phyloP scores from a whole-genome alignment of 2,329 filamentous ascomycete genomes.

The Coleophoma crateriformis region DNA sequence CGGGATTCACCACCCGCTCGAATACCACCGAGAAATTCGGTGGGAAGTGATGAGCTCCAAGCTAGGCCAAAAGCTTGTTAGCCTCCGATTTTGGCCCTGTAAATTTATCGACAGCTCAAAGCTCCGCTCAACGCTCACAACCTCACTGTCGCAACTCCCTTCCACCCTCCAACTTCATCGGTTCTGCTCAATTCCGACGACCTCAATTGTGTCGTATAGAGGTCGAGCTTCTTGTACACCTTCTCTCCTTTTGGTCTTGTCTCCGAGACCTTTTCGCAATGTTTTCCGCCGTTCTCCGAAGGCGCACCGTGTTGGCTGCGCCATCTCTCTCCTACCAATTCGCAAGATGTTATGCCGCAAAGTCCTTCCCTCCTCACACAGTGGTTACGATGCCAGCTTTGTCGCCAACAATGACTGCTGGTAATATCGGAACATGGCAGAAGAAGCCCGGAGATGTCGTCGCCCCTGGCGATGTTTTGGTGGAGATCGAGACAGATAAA shows the following conservation, averaged over 20 bases:
- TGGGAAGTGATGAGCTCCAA: too few species aligned
- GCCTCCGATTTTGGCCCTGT: background rate
- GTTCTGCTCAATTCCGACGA: constrained; percentile 13
- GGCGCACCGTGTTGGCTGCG: constrained; percentile 50
- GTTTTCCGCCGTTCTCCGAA: constrained; percentile 59
- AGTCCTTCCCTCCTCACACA: constrained; percentile 91
- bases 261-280: constrained; percentile 33
- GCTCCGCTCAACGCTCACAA: constrained; percentile 13
- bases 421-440: constrained; percentile 96
- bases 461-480: constrained; percentile 86
- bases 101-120: background rate
- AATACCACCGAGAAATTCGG: too few species aligned
- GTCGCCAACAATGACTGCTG: constrained; percentile 94
- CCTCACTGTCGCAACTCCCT: constrained; percentile 6
- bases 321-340: constrained; percentile 47
- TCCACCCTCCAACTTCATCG: constrained; percentile 10
- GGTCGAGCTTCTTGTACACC: constrained; percentile 7
- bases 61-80: background rate
- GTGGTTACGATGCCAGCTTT: constrained; percentile 97
- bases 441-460: constrained; percentile 91
- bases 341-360: constrained; percentile 48
- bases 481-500: constrained; percentile 99
- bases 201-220: constrained; percentile 19
- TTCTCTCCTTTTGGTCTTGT: constrained; percentile 10
- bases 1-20: too few species aligned